These are phyloP conservation scores for Trichaptum fuscoviolaceum DNA, from an alignment of 768 basidiomycete species.

Conservation along the genomic window DNA sequence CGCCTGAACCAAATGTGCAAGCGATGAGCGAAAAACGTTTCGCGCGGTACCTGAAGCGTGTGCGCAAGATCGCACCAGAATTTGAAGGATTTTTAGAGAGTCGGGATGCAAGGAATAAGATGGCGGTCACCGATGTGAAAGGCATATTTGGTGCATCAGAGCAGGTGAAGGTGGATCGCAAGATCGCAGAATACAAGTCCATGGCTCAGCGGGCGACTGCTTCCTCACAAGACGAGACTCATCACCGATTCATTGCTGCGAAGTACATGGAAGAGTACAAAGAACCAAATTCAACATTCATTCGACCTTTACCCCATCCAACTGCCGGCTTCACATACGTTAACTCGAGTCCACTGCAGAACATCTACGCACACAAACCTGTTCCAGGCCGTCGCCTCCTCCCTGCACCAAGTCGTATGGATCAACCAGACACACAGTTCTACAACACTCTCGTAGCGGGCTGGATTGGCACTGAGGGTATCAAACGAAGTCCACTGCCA, in stretches of 20 bases:
- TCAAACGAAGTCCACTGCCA: slow-evolving; percentile 22
- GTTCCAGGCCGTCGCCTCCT: slow-evolving; percentile 55
- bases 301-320: slow-evolving; percentile 63
- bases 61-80: slow-evolving; percentile 49
- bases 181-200: slow-evolving; percentile 17
- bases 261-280: slow-evolving; percentile 19
- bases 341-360: slow-evolving; percentile 47
- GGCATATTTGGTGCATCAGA: slow-evolving; percentile 7
- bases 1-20: slow-evolving; percentile 46
- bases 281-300: slow-evolving; percentile 27
- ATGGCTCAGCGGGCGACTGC: slow-evolving; percentile 20
- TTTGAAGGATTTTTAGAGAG: slow-evolving; percentile 46
- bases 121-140: slow-evolving; percentile 9
- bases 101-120: slow-evolving; percentile 13
- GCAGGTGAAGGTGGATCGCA: slow-evolving; percentile 11
- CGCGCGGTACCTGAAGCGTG: slow-evolving; percentile 48
- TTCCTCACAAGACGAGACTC: background rate
- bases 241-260: slow-evolving; percentile 20
- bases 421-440: background rate
- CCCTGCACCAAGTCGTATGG: slow-evolving; percentile 15
- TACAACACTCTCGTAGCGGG: slow-evolving; percentile 12
- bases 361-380: slow-evolving; percentile 42
- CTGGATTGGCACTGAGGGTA: slow-evolving; percentile 28
- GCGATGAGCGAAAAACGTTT: slow-evolving; percentile 60
- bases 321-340: slow-evolving; percentile 60